Conservation (phyloP, 2,329 filamentous ascomycete species). For the Fusarium bulbicola region DNA sequence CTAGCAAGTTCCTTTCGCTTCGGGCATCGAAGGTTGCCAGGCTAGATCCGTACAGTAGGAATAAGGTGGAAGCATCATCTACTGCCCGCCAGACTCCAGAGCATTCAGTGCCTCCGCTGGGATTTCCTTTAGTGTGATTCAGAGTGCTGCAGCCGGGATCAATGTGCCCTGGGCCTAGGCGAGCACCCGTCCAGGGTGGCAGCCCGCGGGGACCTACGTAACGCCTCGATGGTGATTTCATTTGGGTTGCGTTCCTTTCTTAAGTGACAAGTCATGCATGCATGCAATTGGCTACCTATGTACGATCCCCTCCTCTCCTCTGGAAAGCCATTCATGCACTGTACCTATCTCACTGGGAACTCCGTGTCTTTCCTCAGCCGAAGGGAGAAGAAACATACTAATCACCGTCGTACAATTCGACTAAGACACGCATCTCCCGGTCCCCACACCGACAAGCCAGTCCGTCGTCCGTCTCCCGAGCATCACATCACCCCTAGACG, state of each 20-base stretch:
- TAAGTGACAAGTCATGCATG: conserved; percentile 1
- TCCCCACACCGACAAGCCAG: conserved; percentile 24
- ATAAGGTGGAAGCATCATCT: conserved; percentile 18
- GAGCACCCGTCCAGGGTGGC: neutral
- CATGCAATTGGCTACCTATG: neutral
- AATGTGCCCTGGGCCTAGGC: neutral
- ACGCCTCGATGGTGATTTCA: conserved; percentile 9
- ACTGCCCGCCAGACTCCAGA: neutral
- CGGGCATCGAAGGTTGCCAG: conserved; percentile 14
- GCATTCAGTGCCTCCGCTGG: neutral
- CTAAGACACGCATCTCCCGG: conserved; percentile 21
- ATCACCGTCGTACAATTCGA: conserved; percentile 3
- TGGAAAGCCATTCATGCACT: neutral
- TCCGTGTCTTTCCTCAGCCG: conserved; percentile 3
- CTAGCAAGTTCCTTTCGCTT: neutral
- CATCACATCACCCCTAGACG: conserved; percentile 32
- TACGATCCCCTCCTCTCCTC: neutral
- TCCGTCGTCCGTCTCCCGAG: conserved; percentile 13
- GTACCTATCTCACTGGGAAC: neutral
- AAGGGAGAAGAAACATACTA: conserved; percentile 14
- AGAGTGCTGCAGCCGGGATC: conserved; percentile 6
- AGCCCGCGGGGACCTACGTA: conserved; percentile 20
- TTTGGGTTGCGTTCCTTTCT: neutral
- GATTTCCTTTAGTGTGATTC: conserved; percentile 14
- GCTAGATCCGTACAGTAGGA: conserved; percentile 7